phyloP scores from a whole-genome alignment of 805 yeast genomes.

The Wickerhamiella hasegawae region DNA sequence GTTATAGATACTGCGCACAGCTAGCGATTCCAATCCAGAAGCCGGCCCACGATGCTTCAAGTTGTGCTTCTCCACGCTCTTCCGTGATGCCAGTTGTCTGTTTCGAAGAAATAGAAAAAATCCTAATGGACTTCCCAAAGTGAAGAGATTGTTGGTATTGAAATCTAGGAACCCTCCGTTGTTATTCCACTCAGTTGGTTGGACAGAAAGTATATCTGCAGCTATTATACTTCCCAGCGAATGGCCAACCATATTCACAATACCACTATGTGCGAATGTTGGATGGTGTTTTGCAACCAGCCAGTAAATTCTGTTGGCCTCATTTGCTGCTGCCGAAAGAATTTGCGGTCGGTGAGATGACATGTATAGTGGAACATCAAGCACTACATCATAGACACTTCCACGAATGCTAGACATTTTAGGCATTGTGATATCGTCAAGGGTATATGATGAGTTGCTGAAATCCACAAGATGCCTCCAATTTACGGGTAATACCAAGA shows the following conservation, averaged over 20 bases:
- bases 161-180: slow-evolving; percentile 39
- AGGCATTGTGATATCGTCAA: slow-evolving; percentile 58
- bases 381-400: slow-evolving; percentile 66
- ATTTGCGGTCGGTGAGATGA: slow-evolving; percentile 52
- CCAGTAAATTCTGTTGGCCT: slow-evolving; percentile 53
- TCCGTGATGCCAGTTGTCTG: slow-evolving; percentile 7
- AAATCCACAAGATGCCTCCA: slow-evolving; percentile 58
- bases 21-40: slow-evolving; percentile 43
- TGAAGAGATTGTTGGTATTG: slow-evolving; percentile 54
- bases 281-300: slow-evolving; percentile 55
- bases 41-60: too few relatives aligned
- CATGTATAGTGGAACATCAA: slow-evolving; percentile 71
- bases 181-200: slow-evolving; percentile 20
- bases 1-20: slow-evolving; percentile 58
- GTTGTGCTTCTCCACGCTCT: background rate
- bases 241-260: slow-evolving; percentile 66
- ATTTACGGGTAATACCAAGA: slow-evolving; percentile 52
- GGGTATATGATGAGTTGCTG: slow-evolving; percentile 30
- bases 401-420: slow-evolving; percentile 65
- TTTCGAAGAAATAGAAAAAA: slow-evolving; percentile 13
- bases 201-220: slow-evolving; percentile 47
- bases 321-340: slow-evolving; percentile 45
- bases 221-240: slow-evolving; percentile 74
- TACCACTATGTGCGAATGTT: slow-evolving; percentile 28
- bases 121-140: slow-evolving; percentile 15